Percentiles rank a stretch among this genome's conserved stretches.
These are phyloP conservation scores for Ocimum tenuiflorum DNA, from an alignment of 257 asterid genomes.

Conservation along the genomic window DNA sequence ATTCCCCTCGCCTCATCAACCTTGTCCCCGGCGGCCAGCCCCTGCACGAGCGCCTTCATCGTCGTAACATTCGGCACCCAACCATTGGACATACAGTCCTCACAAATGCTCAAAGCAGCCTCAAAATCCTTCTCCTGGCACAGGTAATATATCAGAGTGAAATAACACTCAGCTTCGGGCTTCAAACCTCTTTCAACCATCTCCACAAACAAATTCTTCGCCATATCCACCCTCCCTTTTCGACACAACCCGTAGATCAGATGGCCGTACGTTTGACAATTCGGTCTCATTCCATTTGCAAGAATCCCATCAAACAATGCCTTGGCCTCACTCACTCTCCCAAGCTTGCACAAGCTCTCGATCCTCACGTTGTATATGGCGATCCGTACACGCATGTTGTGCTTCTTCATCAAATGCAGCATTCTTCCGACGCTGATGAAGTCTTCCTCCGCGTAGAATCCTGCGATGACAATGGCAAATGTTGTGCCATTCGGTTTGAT, in stretches of 20 bases:
- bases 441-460: slow-evolving; percentile 61
- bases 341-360: slow-evolving; percentile 64
- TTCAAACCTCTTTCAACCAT: slow-evolving; percentile 40
- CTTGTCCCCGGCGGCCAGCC: slow-evolving; percentile 49
- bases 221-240: slow-evolving; percentile 52
- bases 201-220: slow-evolving; percentile 44
- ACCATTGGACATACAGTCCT: slow-evolving; percentile 43
- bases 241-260: slow-evolving; percentile 65
- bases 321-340: slow-evolving; percentile 61
- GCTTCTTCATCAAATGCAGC: slow-evolving; percentile 54
- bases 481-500: slow-evolving; percentile 48
- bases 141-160: slow-evolving; percentile 55
- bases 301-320: slow-evolving; percentile 61
- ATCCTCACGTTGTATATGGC: slow-evolving; percentile 59
- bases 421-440: slow-evolving; percentile 60
- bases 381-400: slow-evolving; percentile 35
- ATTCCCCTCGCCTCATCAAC: slow-evolving; percentile 58
- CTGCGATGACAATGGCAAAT: slow-evolving; percentile 46
- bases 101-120: slow-evolving; percentile 43
- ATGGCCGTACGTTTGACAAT: slow-evolving; percentile 42
- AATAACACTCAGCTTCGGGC: slow-evolving; percentile 49
- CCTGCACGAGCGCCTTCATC: slow-evolving; percentile 70
- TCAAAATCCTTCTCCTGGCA: slow-evolving; percentile 53
- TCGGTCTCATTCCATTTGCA: slow-evolving; percentile 49
- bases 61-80: slow-evolving; percentile 68